These are phyloP conservation scores for Exophiala viscosa DNA, from an alignment of 2,329 filamentous ascomycete species.

Conservation along the genomic window DNA sequence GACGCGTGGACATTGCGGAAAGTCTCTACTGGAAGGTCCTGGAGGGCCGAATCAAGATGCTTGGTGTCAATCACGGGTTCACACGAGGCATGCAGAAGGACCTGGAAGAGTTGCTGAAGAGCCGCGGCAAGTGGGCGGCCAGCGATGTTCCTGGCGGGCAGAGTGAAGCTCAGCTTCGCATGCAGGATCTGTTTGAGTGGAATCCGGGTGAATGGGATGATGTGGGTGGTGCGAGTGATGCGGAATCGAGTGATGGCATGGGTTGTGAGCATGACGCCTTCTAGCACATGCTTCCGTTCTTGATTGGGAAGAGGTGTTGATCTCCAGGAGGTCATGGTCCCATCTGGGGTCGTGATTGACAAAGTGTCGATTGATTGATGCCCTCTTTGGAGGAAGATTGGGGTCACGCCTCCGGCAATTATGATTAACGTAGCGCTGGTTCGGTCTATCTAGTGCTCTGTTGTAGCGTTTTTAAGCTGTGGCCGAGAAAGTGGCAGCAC, in stretches of 20 bases:
- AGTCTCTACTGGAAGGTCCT: slow-evolving; percentile 22
- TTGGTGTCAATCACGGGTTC: slow-evolving; percentile 21
- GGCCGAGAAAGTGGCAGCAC: neutral
- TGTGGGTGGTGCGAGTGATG: slow-evolving; percentile 3
- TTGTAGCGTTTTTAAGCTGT: too few species aligned
- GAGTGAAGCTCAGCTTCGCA: slow-evolving; percentile 11
- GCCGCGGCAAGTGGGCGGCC: slow-evolving; percentile 19
- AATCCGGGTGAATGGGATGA: slow-evolving; percentile 16
- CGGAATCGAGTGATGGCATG: slow-evolving; percentile 7
- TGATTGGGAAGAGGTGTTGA: neutral
- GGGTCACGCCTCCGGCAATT: too few species aligned
- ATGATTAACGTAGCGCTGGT: too few species aligned
- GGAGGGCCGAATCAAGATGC: slow-evolving; percentile 25
- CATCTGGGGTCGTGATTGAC: too few species aligned
- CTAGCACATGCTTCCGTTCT: neutral
- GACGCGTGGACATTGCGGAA: slow-evolving; percentile 10
- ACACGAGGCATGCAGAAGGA: slow-evolving; percentile 21
- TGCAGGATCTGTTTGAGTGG: slow-evolving; percentile 24
- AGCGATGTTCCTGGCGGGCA: neutral
- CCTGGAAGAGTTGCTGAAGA: slow-evolving; percentile 12
- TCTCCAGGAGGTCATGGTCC: too few species aligned
- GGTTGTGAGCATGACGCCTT: slow-evolving; percentile 16
- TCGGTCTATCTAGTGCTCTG: too few species aligned
- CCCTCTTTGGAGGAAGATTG: too few species aligned
- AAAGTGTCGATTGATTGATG: too few species aligned